Evolutionary conservation across 768 basidiomycete species (phyloP), one percentile per base, ranked within the genome.

Genomic region (Sarcomyxa edulis): DNA sequence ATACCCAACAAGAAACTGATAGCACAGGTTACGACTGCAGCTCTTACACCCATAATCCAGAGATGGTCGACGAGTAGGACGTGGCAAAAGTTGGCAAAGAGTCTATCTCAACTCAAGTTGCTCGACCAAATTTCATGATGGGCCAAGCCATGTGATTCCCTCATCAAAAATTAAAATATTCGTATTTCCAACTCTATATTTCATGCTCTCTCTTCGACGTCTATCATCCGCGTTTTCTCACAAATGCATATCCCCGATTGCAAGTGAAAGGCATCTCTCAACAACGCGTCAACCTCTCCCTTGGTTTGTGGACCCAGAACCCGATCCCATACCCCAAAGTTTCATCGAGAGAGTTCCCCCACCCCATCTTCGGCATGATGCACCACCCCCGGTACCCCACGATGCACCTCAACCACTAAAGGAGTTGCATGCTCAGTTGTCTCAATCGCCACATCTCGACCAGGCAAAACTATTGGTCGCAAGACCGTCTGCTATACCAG

Each of bases 1-100:
- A 28, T 40, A 85, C 88, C 88, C 16, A 92, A 74, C 15, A 92
- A 68, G 50, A 90, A 89, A 36, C 85, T 84, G 1, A 86, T 89
- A 33, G 76, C 69, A 54, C 76, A 84, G 43, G 89, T 76, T 43
- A 88, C 82, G 43, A 88, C 65, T 48, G 79, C 74, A 41, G 81
- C 76, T 46, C 88, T 78, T 39, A 86, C 64, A 46, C 83, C 85
- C 73, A 85, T 86, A 45, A 59, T 45, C 34, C 39, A 45, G 26
- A 36, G 33, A 35, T 46, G 39, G 32, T 12, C 31, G 39, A 22
- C 5, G 34, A 40, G 40, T 31, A 37, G 39, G 20, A 38, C 26
- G n/a, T n/a, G n/a, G 27, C 34, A 35, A 16, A 12, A 16, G 29
- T 38, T 22, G n/a, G 24, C 23, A 56, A 59, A 43, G 49, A n/a